phyloP scores from a whole-genome alignment of 331 rosid genomes.

The Quercus lobata region DNA sequence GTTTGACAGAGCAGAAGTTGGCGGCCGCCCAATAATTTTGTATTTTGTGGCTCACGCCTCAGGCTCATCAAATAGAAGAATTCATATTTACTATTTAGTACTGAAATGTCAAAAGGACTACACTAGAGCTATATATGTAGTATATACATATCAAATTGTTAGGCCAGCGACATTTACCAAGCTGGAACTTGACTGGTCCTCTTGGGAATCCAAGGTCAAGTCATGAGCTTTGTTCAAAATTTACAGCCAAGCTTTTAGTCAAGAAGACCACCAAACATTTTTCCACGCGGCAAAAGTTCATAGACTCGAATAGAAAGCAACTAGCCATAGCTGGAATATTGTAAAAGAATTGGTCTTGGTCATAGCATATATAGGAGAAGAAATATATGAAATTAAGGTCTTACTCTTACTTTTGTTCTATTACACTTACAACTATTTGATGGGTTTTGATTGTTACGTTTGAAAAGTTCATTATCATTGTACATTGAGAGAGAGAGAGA shows the following conservation, averaged over 20 bases:
- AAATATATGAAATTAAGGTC: neutral
- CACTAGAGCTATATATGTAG: neutral
- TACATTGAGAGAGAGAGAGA: neutral
- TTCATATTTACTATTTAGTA: neutral
- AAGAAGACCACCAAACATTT: neutral
- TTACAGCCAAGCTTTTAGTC: neutral
- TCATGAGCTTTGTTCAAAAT: neutral
- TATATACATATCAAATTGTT: neutral
- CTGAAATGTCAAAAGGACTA: conserved; percentile 7
- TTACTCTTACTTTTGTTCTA: neutral
- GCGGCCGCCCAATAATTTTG: conserved; percentile 8
- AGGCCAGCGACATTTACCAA: neutral
- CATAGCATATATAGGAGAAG: neutral
- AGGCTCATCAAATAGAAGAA: neutral
- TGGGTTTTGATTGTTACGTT: neutral
- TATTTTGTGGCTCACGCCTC: neutral
- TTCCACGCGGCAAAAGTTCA: neutral
- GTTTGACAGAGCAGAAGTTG: conserved; percentile 12
- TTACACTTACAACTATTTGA: neutral
- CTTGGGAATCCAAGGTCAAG: neutral
- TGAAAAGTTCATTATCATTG: neutral
- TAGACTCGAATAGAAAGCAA: neutral
- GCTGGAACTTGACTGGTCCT: neutral
- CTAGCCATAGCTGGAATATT: neutral
- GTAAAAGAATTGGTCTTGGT: neutral